Conservation (phyloP, 2,329 filamentous ascomycete genomes). For the Ophiocordyceps australis region DNA sequence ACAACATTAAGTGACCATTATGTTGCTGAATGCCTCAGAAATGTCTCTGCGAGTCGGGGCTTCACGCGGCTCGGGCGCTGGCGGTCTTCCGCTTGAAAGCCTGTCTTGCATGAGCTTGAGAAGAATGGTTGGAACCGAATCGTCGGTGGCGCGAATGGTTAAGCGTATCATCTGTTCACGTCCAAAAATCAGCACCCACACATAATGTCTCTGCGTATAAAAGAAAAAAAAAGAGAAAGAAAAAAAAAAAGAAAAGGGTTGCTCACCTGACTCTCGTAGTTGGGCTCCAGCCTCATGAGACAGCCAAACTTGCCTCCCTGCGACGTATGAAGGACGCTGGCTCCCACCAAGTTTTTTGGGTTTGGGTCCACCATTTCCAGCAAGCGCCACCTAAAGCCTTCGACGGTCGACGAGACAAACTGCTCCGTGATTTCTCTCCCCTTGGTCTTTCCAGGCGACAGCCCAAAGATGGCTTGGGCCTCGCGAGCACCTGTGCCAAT, state of each 20-base stretch:
- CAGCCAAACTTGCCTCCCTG: conserved; percentile 87
- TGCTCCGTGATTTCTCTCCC: conserved; percentile 47
- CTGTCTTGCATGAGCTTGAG: conserved; percentile 78
- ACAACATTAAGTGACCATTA: conserved; percentile 26
- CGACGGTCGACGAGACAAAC: conserved; percentile 55
- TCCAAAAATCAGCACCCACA: no score
- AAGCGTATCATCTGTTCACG: conserved; percentile 92
- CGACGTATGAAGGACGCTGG: conserved; percentile 67
- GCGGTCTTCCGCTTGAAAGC: conserved; percentile 37
- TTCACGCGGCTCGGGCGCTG: conserved; percentile 17
- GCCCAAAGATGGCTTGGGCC: conserved; percentile 68
- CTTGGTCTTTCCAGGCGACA: conserved; percentile 26
- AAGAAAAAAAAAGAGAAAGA: no score
- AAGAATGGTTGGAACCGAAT: conserved; percentile 63
- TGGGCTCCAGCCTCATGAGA: conserved; percentile 83
- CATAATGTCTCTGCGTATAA: no score
- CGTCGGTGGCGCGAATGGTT: conserved; percentile 86
- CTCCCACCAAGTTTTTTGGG: conserved; percentile 81
- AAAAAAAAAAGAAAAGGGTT: no score
- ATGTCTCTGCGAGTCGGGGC: conserved; percentile 29
- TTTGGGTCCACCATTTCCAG: conserved; percentile 81
- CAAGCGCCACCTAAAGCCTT: conserved; percentile 81
- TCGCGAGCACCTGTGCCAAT: conserved; percentile 81
- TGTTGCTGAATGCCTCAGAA: conserved; percentile 33
- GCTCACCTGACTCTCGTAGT: conserved; percentile 75